These are phyloP conservation scores for Prunus yedoensis DNA, from an alignment of 331 rosid species.

Conservation along the genomic window DNA sequence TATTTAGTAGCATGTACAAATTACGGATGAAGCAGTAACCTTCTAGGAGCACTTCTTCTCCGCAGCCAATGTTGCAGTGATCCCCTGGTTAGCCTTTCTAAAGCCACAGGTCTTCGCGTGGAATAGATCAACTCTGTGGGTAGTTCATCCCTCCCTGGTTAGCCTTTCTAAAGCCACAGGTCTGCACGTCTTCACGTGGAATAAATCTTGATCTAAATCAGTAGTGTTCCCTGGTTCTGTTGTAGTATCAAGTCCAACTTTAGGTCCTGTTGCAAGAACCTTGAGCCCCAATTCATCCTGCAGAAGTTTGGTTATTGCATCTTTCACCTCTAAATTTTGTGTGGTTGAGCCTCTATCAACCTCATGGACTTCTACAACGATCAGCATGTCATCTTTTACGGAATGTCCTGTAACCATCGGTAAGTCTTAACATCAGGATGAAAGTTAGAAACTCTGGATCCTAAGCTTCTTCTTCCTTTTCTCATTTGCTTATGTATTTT, in stretches of 20 bases:
- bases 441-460: not conserved
- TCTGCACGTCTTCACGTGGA: slow-evolving; percentile 47
- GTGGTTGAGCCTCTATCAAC: slow-evolving; percentile 36
- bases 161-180: slow-evolving; percentile 71
- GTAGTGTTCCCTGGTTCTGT: slow-evolving; percentile 24
- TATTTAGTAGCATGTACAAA: slow-evolving; percentile 19
- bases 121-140: slow-evolving; percentile 31
- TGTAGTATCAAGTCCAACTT: slow-evolving; percentile 35
- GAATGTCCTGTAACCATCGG: slow-evolving; percentile 59
- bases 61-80: slow-evolving; percentile 73
- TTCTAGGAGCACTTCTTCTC: slow-evolving; percentile 31
- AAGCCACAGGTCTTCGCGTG: slow-evolving; percentile 69
- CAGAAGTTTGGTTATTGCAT: slow-evolving; percentile 70
- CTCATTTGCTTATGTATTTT: not conserved
- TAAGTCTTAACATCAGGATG: slow-evolving; percentile 21
- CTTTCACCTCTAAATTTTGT: slow-evolving; percentile 53
- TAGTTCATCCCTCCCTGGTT: slow-evolving; percentile 42
- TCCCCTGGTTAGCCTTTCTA: slow-evolving; percentile 71
- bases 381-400: slow-evolving; percentile 71
- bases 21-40: slow-evolving; percentile 11
- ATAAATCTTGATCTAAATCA: slow-evolving; percentile 28
- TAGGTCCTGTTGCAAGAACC: slow-evolving; percentile 51
- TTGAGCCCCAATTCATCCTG: slow-evolving; percentile 70
- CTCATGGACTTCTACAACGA: slow-evolving; percentile 65
- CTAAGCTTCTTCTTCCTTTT: not conserved